phyloP scores from a whole-genome alignment of 495 filamentous ascomycete species.

The Pyrenula aspistea region DNA sequence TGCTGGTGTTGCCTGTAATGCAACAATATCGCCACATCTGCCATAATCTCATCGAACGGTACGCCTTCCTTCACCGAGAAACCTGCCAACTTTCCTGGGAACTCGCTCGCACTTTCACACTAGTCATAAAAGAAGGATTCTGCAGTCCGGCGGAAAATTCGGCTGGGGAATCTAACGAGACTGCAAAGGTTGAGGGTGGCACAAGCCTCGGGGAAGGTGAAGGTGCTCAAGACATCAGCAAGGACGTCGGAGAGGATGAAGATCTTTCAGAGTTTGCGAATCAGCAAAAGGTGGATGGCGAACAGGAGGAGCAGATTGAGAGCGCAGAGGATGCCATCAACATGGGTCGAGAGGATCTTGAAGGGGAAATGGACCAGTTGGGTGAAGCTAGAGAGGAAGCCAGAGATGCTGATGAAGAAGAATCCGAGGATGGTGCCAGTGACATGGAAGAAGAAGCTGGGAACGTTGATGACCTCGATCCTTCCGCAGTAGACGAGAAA shows the following conservation, averaged over 20 bases:
- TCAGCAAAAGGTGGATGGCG: slow-evolving; percentile 49
- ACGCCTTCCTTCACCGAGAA: slow-evolving; percentile 47
- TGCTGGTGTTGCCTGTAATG: slow-evolving; percentile 59
- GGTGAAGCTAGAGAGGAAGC: slow-evolving; percentile 43
- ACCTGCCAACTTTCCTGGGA: slow-evolving; percentile 63
- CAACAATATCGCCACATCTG: slow-evolving; percentile 57
- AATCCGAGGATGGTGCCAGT: slow-evolving; percentile 43
- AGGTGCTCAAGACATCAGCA: slow-evolving; percentile 92
- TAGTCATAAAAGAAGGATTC: slow-evolving; percentile 74
- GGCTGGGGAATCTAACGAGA: slow-evolving; percentile 47
- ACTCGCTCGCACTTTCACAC: slow-evolving; percentile 61
- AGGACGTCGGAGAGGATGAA: slow-evolving; percentile 87
- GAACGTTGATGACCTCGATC: slow-evolving; percentile 78
- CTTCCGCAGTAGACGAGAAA: slow-evolving; percentile 88
- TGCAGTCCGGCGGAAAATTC: slow-evolving; percentile 76
- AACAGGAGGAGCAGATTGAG: slow-evolving; percentile 55
- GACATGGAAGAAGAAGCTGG: slow-evolving; percentile 82
- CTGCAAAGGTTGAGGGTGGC: slow-evolving; percentile 74
- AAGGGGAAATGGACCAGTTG: slow-evolving; percentile 62
- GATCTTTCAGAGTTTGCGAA: slow-evolving; percentile 86
- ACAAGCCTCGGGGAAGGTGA: slow-evolving; percentile 95
- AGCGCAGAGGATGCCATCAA: slow-evolving; percentile 76
- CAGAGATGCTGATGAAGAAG: slow-evolving; percentile 36
- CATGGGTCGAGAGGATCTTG: slow-evolving; percentile 84
- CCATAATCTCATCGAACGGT: slow-evolving; percentile 34